Conservation (phyloP, 2,329 filamentous ascomycete species). For the Alternaria metachromatica region DNA sequence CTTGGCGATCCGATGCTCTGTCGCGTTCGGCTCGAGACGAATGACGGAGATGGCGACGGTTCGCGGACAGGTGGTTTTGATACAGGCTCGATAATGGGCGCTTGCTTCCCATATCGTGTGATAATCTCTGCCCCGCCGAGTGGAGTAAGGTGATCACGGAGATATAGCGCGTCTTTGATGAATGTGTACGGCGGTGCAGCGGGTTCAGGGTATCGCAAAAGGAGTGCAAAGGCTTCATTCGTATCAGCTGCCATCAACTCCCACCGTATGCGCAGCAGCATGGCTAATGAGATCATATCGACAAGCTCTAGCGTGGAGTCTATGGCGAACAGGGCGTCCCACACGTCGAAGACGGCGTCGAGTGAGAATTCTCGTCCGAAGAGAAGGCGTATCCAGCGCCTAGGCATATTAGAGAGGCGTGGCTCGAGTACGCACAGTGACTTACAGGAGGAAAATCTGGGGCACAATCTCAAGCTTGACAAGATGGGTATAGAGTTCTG, state of each 20-base stretch:
- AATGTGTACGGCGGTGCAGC: conserved; percentile 76
- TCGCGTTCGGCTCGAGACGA: conserved; percentile 32
- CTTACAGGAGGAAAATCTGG: conserved; percentile 92
- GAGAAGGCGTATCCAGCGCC: conserved; percentile 90
- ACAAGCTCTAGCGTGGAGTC: conserved; percentile 81
- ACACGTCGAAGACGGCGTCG: conserved; percentile 80
- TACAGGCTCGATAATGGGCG: conserved; percentile 39
- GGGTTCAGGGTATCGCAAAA: conserved; percentile 80
- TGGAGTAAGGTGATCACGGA: conserved; percentile 68
- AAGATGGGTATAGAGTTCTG: conserved; percentile 82
- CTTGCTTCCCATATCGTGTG: conserved; percentile 69
- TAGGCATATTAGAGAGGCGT: conserved; percentile 47
- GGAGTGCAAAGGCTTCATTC: conserved; percentile 78
- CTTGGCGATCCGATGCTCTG: conserved; percentile 37
- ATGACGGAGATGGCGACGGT: conserved; percentile 34
- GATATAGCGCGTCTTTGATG: conserved; percentile 82
- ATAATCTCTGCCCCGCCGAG: conserved; percentile 71
- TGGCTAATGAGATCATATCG: conserved; percentile 89
- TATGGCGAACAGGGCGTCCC: conserved; percentile 90
- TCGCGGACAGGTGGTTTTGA: conserved; percentile 36
- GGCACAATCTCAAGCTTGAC: conserved; percentile 87
- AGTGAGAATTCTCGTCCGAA: conserved; percentile 95
- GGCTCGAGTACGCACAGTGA: neutral
- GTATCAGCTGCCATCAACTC: conserved; percentile 86
- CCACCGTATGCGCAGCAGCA: conserved; percentile 93